Evolutionary conservation across 2,329 filamentous ascomycete species (phyloP).

Genomic region (Claviceps sp.): DNA sequence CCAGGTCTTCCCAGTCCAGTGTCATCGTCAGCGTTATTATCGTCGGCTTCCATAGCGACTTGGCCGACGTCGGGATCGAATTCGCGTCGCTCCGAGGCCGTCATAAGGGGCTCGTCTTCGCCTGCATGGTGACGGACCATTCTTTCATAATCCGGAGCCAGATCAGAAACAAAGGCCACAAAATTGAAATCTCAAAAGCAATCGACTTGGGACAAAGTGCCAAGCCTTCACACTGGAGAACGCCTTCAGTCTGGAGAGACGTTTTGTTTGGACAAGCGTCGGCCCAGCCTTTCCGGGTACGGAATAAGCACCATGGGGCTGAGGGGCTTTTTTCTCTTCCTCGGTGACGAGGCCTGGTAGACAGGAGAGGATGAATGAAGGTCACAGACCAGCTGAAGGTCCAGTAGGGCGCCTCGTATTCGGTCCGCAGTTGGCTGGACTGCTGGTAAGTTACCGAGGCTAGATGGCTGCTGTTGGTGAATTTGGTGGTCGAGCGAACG

Average conservation of each 20-base stretch:
- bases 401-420: neutral
- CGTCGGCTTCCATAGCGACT: slow-evolving; percentile 8
- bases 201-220: too few relatives aligned
- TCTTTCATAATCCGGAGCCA: slow-evolving; percentile 5
- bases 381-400: neutral
- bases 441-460: neutral
- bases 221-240: too few relatives aligned
- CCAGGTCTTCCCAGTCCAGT: neutral
- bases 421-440: neutral
- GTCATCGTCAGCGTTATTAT: slow-evolving; percentile 4
- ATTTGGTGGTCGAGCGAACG: too few relatives aligned
- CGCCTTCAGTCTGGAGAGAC: too few relatives aligned
- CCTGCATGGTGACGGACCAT: slow-evolving; percentile 21
- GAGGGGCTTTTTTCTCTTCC: neutral
- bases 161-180: neutral
- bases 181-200: neutral
- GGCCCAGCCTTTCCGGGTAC: too few relatives aligned
- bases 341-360: neutral
- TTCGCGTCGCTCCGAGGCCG: slow-evolving; percentile 19
- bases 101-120: slow-evolving; percentile 27
- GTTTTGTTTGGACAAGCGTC: too few relatives aligned
- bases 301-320: neutral
- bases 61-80: slow-evolving; percentile 12
- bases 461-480: too few relatives aligned
- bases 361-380: neutral